phyloP scores from a whole-genome alignment of 352 stramenopile species.

The Phytophthora fragariaefolia region DNA sequence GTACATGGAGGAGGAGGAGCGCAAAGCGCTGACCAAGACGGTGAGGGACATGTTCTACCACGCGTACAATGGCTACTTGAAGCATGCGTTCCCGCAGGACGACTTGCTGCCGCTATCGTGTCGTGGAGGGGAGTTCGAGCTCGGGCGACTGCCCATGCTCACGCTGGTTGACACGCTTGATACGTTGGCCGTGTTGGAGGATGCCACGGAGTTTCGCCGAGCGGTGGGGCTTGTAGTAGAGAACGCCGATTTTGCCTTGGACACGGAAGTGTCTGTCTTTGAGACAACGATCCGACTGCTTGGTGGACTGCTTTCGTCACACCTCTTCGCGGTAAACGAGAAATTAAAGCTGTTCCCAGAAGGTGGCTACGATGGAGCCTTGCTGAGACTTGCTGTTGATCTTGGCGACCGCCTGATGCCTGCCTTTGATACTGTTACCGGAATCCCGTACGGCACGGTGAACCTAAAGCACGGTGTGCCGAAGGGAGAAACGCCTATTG shows the following conservation, averaged over 20 bases:
- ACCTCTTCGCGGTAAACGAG: constrained; percentile 79
- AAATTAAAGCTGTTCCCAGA: constrained; percentile 57
- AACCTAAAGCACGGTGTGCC: constrained; percentile 94
- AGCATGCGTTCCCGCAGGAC: constrained; percentile 84
- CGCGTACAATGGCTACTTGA: constrained; percentile 87
- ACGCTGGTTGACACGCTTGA: constrained; percentile 93
- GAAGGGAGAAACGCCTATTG: constrained; percentile 93
- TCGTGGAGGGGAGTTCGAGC: constrained; percentile 72
- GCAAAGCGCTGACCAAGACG: constrained; percentile 54
- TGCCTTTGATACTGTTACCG: constrained; percentile 96
- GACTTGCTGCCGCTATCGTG: constrained; percentile 79
- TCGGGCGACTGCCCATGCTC: constrained; percentile 83
- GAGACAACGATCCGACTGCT: constrained; percentile 94
- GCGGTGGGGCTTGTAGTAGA: constrained; percentile 69
- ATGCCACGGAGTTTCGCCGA: constrained; percentile 75
- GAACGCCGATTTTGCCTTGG: constrained; percentile 78
- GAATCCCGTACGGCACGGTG: constrained; percentile 97
- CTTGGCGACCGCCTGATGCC: constrained; percentile 95
- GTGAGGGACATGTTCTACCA: constrained; percentile 93
- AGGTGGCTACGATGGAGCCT: constrained; percentile 91
- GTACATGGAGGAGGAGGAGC: constrained; percentile 65
- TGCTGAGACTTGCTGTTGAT: constrained; percentile 95
- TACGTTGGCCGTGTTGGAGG: constrained; percentile 87
- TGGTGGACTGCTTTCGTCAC: constrained; percentile 90
- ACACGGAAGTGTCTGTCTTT: constrained; percentile 93